Evolutionary conservation across 148 eudicot species (phyloP).

Genomic region (Simmondsia chinensis): DNA sequence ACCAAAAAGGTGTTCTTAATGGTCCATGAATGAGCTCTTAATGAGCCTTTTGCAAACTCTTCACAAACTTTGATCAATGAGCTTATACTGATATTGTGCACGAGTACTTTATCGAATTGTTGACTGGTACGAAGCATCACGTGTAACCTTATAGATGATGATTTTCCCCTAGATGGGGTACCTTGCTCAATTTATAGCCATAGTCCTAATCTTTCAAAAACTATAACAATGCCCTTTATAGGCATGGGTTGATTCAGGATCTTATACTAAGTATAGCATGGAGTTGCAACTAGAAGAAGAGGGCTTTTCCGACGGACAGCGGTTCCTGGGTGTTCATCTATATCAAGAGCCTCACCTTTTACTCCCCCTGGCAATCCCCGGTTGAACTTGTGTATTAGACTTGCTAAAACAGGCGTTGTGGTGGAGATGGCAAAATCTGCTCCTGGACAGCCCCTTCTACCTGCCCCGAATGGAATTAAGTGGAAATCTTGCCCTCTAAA

Average conservation of each 20-base stretch:
- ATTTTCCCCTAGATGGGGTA: too few species aligned
- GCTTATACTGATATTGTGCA: too few species aligned
- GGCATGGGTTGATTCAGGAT: not conserved
- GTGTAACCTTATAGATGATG: too few species aligned
- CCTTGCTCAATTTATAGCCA: too few species aligned
- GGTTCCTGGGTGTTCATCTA: constrained; percentile 23
- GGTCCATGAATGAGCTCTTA: too few species aligned
- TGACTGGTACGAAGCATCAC: too few species aligned
- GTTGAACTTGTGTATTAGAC: constrained; percentile 19
- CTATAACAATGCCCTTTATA: too few species aligned
- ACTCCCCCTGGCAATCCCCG: constrained; percentile 22
- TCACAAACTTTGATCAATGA: too few species aligned
- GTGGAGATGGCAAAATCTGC: constrained; percentile 9
- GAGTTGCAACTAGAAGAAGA: constrained; percentile 28
- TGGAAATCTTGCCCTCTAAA: constrained; percentile 24
- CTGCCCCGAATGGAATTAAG: constrained; percentile 33
- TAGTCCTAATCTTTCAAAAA: too few species aligned
- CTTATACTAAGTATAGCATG: constrained; percentile 2
- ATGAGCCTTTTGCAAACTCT: too few species aligned
- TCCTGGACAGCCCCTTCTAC: constrained; percentile 29
- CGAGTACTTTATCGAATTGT: too few species aligned
- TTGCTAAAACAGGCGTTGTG: constrained; percentile 26
- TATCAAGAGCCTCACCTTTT: constrained; percentile 15
- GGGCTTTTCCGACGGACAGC: constrained; percentile 21
- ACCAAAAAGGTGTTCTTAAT: too few species aligned